Evolutionary conservation across 768 basidiomycete species (phyloP).

Genomic region (Lentinula boryana): DNA sequence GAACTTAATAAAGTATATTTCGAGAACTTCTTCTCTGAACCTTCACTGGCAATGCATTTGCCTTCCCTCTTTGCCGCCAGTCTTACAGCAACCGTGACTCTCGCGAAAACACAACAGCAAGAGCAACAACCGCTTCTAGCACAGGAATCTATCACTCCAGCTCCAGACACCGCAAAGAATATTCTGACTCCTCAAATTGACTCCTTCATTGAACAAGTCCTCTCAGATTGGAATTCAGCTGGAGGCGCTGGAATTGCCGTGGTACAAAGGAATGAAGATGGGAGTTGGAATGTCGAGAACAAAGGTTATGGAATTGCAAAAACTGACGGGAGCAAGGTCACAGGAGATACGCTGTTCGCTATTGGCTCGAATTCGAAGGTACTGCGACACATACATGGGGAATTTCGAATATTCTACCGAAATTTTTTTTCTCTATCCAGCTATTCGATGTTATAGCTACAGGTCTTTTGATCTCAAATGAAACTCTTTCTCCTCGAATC

Average conservation of each 20-base stretch:
- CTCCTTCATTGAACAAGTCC: conserved; percentile 16
- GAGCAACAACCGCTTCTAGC: background rate
- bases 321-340: conserved; percentile 16
- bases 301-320: conserved; percentile 25
- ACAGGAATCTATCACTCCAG: background rate
- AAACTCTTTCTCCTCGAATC: conserved; percentile 18
- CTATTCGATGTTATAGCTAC: conserved; percentile 19
- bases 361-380: conserved; percentile 26
- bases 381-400: too few species aligned
- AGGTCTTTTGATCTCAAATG: conserved; percentile 22
- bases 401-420: too few species aligned
- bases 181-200: background rate
- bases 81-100: background rate
- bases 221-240: conserved; percentile 20
- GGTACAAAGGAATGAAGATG: conserved; percentile 18
- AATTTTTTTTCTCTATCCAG: conserved; percentile 5
- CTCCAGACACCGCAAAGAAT: too few species aligned
- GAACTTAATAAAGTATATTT: too few species aligned
- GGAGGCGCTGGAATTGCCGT: conserved; percentile 23
- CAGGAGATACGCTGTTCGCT: conserved; percentile 18
- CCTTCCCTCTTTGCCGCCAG: background rate
- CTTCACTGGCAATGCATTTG: background rate
- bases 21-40: background rate
- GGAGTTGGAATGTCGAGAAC: conserved; percentile 22
- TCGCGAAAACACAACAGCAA: background rate